Evolutionary conservation across 2,329 filamentous ascomycete species (phyloP), one percentile per base, ranked within the genome.

Genomic region (Epichloe amarillans): DNA sequence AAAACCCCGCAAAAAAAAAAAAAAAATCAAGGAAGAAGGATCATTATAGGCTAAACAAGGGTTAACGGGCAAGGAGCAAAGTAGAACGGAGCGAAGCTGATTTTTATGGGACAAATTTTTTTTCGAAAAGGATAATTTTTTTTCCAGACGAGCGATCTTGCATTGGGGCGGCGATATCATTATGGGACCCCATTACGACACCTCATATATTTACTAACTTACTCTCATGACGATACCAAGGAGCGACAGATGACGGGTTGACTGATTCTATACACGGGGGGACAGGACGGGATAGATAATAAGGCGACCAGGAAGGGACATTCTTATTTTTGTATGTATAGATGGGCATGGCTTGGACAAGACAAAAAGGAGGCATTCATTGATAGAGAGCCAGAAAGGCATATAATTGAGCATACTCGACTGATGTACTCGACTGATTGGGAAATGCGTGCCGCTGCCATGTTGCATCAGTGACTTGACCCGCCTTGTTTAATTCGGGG

Each of bases 131-230:
- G 11, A 36, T 19, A 5, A 7, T 15, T 15, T 46, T 33, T 23
- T 23, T 50, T 50, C 33, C 43, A 47, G 45, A 47, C 45, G 45
- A 51, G 50, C 50, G 50, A 51, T 38, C n/a, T 48, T 52, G 46
- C 50, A 52, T 52, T 42, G 46, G 41, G 39, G 46, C 37, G 47
- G 51, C 30, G 42, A 46, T 46, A 43, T 49, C n/a, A 33, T 49
- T 36, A 19, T 12, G 26, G 38, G 38, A 23, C 21, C 21, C 19
- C 4, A 19, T 46, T 8, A 39, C 10, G 42, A 45, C 11, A 33
- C 42, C 5, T 33, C 23, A 44, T 12, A 26, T 44, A 26, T 21
- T 44, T 17, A 15, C 23, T 12, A 6, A 23, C 42, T 44, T 44
- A 33, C 23, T 44, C 42, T 44, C 35, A 48, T 48, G 8, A 48